A percentile compares a stretch with the other conserved stretches of the same genome.
These are phyloP conservation scores for Arthrinium phaeospermum DNA, from an alignment of 2,329 filamentous ascomycete genomes.

Conservation along the genomic window DNA sequence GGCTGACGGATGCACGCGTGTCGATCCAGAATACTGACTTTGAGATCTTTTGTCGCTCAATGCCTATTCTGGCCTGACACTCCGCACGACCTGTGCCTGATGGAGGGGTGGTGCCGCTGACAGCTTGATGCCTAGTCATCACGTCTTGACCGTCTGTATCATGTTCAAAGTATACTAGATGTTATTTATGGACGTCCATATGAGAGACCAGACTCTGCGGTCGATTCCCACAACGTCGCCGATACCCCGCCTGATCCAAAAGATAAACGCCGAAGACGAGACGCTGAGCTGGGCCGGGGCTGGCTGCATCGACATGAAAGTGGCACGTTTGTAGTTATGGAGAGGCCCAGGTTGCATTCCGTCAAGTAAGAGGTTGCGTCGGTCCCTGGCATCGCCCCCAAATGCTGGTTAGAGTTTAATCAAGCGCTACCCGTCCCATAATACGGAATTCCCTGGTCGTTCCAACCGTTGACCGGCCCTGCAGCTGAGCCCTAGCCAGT, in stretches of 20 bases:
- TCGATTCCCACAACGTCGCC: background rate
- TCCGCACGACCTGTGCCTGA: background rate
- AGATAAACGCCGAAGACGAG: background rate
- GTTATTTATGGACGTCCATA: no score
- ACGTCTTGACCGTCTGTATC: background rate
- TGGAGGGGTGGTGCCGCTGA: background rate
- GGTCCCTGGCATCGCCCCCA: constrained; percentile 1
- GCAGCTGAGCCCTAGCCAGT: constrained; percentile 11
- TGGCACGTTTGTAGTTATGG: background rate
- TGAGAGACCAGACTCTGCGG: background rate
- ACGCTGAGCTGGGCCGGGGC: background rate
- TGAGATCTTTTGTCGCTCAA: background rate
- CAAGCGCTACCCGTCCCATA: background rate
- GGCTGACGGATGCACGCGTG: background rate
- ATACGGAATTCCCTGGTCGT: background rate
- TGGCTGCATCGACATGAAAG: background rate
- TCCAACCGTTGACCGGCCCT: background rate
- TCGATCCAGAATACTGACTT: background rate
- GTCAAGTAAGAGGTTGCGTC: background rate
- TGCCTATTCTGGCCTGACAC: background rate
- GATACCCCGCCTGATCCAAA: background rate
- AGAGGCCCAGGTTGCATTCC: background rate
- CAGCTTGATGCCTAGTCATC: background rate
- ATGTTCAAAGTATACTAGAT: background rate
- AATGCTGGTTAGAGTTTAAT: background rate